Evolutionary conservation across 2,329 filamentous ascomycete genomes (phyloP).

Genomic region (Plectosphaerella plurivora): DNA sequence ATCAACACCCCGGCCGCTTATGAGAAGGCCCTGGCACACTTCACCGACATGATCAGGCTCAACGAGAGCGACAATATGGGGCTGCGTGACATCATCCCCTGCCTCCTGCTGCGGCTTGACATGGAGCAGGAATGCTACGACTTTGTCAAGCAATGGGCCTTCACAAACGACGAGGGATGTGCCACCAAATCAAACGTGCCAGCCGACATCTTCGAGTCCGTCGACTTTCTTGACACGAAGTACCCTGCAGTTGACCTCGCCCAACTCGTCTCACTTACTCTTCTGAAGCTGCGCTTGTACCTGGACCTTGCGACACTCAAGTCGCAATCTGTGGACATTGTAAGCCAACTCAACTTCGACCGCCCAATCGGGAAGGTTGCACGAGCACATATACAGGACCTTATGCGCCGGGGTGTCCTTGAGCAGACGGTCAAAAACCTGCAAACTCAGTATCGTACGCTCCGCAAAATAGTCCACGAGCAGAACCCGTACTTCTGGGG

Average conservation of each 20-base stretch:
- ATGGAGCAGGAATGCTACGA: conserved; percentile 34
- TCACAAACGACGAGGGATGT: conserved; percentile 7
- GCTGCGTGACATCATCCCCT: conserved; percentile 15
- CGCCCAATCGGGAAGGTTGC: too few relatives aligned
- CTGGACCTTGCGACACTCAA: too few relatives aligned
- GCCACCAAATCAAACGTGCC: background rate
- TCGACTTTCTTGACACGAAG: background rate
- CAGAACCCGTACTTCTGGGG: background rate
- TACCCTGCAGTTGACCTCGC: background rate
- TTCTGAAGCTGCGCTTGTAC: background rate
- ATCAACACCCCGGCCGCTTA: background rate
- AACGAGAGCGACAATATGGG: conserved; percentile 15
- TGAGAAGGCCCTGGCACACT: background rate
- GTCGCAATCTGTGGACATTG: too few relatives aligned
- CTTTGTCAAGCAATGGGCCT: conserved; percentile 42
- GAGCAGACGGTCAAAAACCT: too few relatives aligned
- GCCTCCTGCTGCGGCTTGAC: conserved; percentile 22
- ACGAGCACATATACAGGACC: too few relatives aligned
- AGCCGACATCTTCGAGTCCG: background rate
- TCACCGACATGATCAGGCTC: background rate
- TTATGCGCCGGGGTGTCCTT: too few relatives aligned
- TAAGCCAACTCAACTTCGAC: too few relatives aligned
- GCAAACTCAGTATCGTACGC: background rate
- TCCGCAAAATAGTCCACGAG: background rate
- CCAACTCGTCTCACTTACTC: background rate